Percentiles rank a stretch among this genome's conserved stretches.
Evolutionary conservation across 192 early-diverging fungal species (phyloP).

Genomic region (Coemansia sp.): DNA sequence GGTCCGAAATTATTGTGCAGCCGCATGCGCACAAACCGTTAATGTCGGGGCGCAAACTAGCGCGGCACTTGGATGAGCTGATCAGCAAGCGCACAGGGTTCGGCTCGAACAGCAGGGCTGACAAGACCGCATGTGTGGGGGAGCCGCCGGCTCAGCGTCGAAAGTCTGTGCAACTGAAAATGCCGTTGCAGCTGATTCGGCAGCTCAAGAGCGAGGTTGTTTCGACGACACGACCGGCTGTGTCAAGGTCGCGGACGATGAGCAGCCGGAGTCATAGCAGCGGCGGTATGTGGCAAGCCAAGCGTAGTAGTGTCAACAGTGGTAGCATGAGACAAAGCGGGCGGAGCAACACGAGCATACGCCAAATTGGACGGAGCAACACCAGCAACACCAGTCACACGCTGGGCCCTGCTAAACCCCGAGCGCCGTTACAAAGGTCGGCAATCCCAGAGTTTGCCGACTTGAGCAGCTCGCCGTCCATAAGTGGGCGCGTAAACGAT

Average conservation of each 20-base stretch:
- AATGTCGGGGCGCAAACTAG: constrained; percentile 37
- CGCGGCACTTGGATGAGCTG: constrained; percentile 49
- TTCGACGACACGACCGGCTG: constrained; percentile 17
- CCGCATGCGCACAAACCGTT: constrained; percentile 13
- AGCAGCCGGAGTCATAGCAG: constrained; percentile 8
- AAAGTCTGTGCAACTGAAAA: constrained; percentile 23
- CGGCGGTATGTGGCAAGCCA: not conserved
- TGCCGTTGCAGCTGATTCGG: constrained; percentile 41
- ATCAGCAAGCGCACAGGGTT: constrained; percentile 14
- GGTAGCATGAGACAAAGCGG: constrained; percentile 4
- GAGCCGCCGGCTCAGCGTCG: constrained; percentile 6
- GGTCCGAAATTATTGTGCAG: constrained; percentile 49
- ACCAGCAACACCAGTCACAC: not conserved
- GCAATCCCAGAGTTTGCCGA: constrained; percentile 18
- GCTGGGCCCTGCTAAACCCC: not conserved
- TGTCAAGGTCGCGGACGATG: constrained; percentile 12
- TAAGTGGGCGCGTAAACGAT: not conserved
- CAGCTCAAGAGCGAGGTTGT: constrained; percentile 53
- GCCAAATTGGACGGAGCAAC: not conserved
- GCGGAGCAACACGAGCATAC: constrained; percentile 5
- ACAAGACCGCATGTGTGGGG: not conserved
- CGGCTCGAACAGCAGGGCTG: not conserved
- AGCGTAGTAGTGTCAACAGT: not conserved
- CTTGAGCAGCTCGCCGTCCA: constrained; percentile 21
- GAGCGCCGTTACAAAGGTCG: not conserved